Evolutionary conservation across 306 rosid genomes (phyloP).

Genomic region (Elaeagnus macrophylla): DNA sequence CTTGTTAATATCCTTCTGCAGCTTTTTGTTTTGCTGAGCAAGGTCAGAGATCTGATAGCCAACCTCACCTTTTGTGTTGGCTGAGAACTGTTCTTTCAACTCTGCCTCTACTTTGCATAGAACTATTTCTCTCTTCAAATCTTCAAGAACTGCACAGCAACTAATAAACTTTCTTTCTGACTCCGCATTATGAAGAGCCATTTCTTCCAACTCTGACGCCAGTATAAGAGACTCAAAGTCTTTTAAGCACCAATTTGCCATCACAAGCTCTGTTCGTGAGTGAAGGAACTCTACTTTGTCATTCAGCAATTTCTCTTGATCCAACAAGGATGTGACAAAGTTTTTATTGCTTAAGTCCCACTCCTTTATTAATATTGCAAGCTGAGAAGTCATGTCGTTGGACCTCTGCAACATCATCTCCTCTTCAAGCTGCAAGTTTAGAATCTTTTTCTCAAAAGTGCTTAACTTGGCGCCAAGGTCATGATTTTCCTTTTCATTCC

Average conservation of each 20-base stretch:
- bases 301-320: constrained; percentile 49
- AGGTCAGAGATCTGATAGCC: constrained; percentile 33
- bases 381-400: constrained; percentile 67
- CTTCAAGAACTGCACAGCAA: constrained; percentile 34
- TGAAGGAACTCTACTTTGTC: constrained; percentile 40
- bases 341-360: constrained; percentile 45
- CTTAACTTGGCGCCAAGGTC: constrained; percentile 51
- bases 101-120: constrained; percentile 42
- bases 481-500: constrained; percentile 66
- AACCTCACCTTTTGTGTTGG: constrained; percentile 45
- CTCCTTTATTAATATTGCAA: constrained; percentile 64
- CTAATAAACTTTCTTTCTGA: constrained; percentile 35
- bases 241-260: too few relatives aligned
- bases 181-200: constrained; percentile 32
- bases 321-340: constrained; percentile 41
- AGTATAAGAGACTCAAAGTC: constrained; percentile 60
- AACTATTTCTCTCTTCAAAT: constrained; percentile 41
- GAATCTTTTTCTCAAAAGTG: constrained; percentile 55
- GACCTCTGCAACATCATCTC: constrained; percentile 77
- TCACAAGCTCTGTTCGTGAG: constrained; percentile 45
- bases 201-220: constrained; percentile 41
- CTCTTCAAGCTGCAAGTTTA: constrained; percentile 70
- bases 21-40: constrained; percentile 33
- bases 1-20: constrained; percentile 22
- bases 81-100: constrained; percentile 33